These are phyloP conservation scores for Globomyces pollinis-pini DNA, from an alignment of 192 early-diverging fungal genomes.

Conservation along the genomic window DNA sequence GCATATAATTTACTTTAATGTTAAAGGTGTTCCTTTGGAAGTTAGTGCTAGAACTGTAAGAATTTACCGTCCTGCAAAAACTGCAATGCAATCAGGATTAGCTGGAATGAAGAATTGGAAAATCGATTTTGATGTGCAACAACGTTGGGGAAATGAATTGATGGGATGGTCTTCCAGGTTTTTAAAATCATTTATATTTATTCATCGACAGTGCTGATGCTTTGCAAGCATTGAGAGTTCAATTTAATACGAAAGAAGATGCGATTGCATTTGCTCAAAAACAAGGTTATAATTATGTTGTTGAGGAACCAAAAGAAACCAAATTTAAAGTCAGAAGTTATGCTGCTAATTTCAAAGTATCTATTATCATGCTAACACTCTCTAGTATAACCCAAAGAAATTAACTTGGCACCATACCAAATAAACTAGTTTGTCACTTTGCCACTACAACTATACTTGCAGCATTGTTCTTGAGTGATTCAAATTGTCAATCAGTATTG, in stretches of 20 bases:
- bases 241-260: conserved; percentile 80
- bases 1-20: neutral
- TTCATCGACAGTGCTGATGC: conserved; percentile 60
- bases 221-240: conserved; percentile 70
- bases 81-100: conserved; percentile 78
- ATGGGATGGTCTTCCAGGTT: conserved; percentile 78
- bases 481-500: no score
- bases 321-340: conserved; percentile 77
- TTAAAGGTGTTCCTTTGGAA: conserved; percentile 37
- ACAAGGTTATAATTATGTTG: conserved; percentile 87
- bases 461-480: neutral
- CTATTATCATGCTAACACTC: neutral
- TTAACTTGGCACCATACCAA: conserved; percentile 10
- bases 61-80: conserved; percentile 75
- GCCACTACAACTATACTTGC: neutral
- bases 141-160: conserved; percentile 85
- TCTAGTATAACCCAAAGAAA: conserved; percentile 5
- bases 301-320: conserved; percentile 82
- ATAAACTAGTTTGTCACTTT: neutral
- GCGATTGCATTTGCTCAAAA: conserved; percentile 92
- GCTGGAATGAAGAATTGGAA: conserved; percentile 75
- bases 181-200: conserved; percentile 3
- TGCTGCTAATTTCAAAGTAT: conserved; percentile 81
- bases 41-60: conserved; percentile 68
- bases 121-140: conserved; percentile 83